Conservation (phyloP, 140 eudicot genomes). For the Oenanthe javanica region DNA sequence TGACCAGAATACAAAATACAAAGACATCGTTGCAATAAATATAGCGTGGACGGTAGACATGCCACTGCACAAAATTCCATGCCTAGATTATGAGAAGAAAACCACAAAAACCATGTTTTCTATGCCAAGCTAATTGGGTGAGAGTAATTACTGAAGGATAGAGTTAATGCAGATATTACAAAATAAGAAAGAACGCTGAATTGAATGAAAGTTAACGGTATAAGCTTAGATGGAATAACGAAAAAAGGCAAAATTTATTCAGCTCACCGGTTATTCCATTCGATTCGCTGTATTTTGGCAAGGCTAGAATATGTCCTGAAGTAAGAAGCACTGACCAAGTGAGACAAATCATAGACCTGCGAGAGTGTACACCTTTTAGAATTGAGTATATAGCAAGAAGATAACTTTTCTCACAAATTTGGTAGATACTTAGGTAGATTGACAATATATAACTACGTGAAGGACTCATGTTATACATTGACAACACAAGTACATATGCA, state of each 20-base stretch:
- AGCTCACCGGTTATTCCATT: conserved; percentile 55
- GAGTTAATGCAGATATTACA: background rate
- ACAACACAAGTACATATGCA: background rate
- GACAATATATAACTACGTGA: background rate
- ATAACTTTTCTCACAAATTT: background rate
- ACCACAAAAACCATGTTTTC: background rate
- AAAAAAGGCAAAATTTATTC: background rate
- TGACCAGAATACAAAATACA: conserved; percentile 54
- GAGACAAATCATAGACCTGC: conserved; percentile 42
- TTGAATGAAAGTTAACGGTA: background rate
- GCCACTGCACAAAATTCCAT: conserved; percentile 55
- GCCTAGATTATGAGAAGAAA: conserved; percentile 10
- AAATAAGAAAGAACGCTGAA: too few relatives aligned
- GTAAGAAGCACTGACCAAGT: conserved; percentile 35
- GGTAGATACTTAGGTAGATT: background rate
- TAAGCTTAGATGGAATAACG: background rate
- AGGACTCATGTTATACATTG: background rate
- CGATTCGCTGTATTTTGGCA: conserved; percentile 34
- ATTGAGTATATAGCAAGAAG: background rate
- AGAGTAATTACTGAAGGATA: background rate
- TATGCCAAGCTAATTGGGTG: background rate
- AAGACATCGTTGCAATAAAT: conserved; percentile 48
- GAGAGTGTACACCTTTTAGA: background rate
- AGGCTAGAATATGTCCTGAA: conserved; percentile 35
- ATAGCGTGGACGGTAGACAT: conserved; percentile 86